Base-by-base conservation (phyloP, 2,329 filamentous ascomycete genomes). In the Scedosporium apiospermum region DNA sequence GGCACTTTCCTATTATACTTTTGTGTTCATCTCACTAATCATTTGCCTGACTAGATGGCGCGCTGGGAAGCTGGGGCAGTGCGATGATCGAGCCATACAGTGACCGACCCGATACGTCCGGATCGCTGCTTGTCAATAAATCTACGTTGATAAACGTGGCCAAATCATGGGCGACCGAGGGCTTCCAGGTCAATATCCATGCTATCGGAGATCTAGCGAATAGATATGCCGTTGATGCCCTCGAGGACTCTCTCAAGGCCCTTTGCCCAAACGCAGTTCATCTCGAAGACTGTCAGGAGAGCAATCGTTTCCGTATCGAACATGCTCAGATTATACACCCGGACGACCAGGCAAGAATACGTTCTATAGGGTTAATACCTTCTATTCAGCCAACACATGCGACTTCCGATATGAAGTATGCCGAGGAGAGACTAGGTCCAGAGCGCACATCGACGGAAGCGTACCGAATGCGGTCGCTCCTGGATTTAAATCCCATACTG, bases 301-400 rank as follows among this genome's bases (percentile, higher is more conserved):
- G 70, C 6, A 76, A 78, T 63, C 82, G 87, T 41, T 84, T 89
- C 74, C 84, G 87, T 65, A 85, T 90, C 68, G 88, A 90, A 69
- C 88, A 90, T 73, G 74, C 86, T 0, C 88, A 90, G 67, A 89
- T 90, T 67, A 85, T 90, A 64, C 83, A 88, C 68, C 84, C 84
- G 3, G 76, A 78, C 63, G 87, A 90, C 71, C 87, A 88, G 69
- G 72, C 67, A 1, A 80, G 86, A 34, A 83, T 90, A 68, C 76
- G 75, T 61, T 73, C 76, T 4, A 71, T 88, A 4, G 84, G 83
- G 6, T 83, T 90, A 67, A 79, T 89, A 61, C 86, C 87, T 0
- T 88, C 84, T 2, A 84, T 90, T 62, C 88, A 90, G 68, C 88
- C 87, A 4, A 89, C 88, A 0, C 87, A 90, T 68, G 87, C 88